A percentile compares a stretch with the other conserved stretches of the same genome.
Evolutionary conservation across 2,329 filamentous ascomycete species (phyloP).

Genomic region (Pseudopithomyces chartarum): DNA sequence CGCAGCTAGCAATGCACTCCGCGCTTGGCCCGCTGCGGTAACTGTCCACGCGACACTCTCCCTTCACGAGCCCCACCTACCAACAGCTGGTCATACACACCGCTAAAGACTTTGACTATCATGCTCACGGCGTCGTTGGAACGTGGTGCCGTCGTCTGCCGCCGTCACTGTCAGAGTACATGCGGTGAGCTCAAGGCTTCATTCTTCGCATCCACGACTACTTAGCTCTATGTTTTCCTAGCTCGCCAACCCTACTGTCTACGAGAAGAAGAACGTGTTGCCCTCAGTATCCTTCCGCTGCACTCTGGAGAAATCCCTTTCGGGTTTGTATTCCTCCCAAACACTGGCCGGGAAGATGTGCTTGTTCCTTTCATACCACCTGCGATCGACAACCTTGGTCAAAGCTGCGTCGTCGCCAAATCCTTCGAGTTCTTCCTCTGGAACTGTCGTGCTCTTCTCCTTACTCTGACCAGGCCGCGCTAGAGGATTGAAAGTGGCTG

Average conservation of each 20-base stretch:
- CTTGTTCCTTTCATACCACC: constrained; percentile 98
- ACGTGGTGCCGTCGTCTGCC: too few species aligned
- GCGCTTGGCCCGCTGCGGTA: constrained; percentile 13
- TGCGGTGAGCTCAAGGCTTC: too few species aligned
- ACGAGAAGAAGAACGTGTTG: constrained; percentile 80
- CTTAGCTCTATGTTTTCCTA: neutral
- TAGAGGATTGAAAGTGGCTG: constrained; percentile 47
- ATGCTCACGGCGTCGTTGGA: too few species aligned
- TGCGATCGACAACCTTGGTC: constrained; percentile 92
- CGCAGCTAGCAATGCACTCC: constrained; percentile 2
- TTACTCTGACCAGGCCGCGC: constrained; percentile 43
- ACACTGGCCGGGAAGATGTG: constrained; percentile 96
- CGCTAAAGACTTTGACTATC: constrained; percentile 27
- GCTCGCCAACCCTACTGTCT: neutral
- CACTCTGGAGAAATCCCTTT: constrained; percentile 79
- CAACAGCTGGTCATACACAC: constrained; percentile 22
- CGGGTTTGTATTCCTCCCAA: constrained; percentile 94
- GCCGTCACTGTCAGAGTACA: too few species aligned
- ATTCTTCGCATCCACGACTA: neutral
- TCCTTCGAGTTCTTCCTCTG: constrained; percentile 69
- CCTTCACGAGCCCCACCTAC: neutral
- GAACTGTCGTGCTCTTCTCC: constrained; percentile 35
- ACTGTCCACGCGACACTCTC: constrained; percentile 32
- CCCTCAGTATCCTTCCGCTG: constrained; percentile 83
- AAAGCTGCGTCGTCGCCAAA: constrained; percentile 74